Base-by-base conservation (phyloP, 2,329 filamentous ascomycete genomes). In the Pseudocercospora macadamiae region DNA sequence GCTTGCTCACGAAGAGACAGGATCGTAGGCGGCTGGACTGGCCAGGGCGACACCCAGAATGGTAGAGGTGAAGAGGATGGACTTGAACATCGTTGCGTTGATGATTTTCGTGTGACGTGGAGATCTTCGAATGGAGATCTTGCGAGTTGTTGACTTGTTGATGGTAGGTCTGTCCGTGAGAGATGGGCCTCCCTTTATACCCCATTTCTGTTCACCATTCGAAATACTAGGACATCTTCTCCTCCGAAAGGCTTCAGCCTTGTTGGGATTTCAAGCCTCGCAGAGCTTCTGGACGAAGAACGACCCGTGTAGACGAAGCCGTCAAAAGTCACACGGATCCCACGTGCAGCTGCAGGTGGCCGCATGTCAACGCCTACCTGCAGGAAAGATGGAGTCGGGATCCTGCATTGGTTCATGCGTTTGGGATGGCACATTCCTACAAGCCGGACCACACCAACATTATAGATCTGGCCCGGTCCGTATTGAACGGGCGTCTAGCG, bases 51-150 rank as follows among this genome's bases (percentile, higher is more conserved):
- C 30, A 16, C 44, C 54, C 6, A 56, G 8, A 34, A 56, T 19
- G 45, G 54, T 25, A 28, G 54, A 21, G 30, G 45, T n/a, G 30
- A 56, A 37, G 44, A 56, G 44, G 28, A 37, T 10, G 42, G 39
- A 49, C 26, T 34, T 56, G 42, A 18, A 23, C 44, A 56, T 56
- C 14, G 18, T 42, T 16, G n/a, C n/a, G n/a, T n/a, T n/a, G n/a
- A n/a, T n/a, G n/a, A n/a, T n/a, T n/a, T n/a, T n/a, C n/a, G n/a
- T n/a, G n/a, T n/a, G n/a, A n/a, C n/a, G n/a, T n/a, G n/a, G n/a
- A n/a, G n/a, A n/a, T n/a, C n/a, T n/a, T n/a, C n/a, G n/a, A n/a
- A n/a, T n/a, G n/a, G n/a, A n/a, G n/a, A n/a, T n/a, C n/a, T 21
- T 16, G 23, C 8, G 16, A 42, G 37, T 21, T 42, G 37, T 42